Conservation (phyloP, 306 rosid genomes). For the Rosa persica region DNA sequence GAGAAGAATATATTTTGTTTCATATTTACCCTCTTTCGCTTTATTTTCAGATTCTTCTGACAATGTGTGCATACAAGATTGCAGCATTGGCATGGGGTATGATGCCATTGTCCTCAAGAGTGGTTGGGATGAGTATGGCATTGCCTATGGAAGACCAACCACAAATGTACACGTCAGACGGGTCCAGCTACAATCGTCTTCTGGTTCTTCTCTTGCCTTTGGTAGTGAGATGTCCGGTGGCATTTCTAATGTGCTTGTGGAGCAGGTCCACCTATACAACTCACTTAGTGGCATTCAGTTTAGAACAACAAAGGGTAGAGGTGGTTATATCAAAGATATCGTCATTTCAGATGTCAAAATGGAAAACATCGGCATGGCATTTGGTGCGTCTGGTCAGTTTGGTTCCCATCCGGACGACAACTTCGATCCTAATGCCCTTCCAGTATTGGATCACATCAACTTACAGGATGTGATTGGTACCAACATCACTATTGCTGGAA, state of each 20-base stretch:
- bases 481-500: slow-evolving; percentile 76
- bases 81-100: slow-evolving; percentile 63
- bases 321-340: slow-evolving; percentile 74
- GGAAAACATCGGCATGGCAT: slow-evolving; percentile 48
- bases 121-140: slow-evolving; percentile 99
- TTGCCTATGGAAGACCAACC: slow-evolving; percentile 83
- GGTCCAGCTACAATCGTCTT: slow-evolving; percentile 62
- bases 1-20: background rate
- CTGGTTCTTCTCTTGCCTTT: slow-evolving; percentile 77
- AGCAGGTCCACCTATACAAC: slow-evolving; percentile 65
- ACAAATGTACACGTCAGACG: slow-evolving; percentile 71
- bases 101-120: slow-evolving; percentile 91
- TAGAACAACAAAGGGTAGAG: slow-evolving; percentile 81
- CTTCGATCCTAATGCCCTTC: slow-evolving; percentile 85
- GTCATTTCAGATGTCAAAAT: slow-evolving; percentile 56
- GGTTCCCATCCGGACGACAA: slow-evolving; percentile 86
- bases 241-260: slow-evolving; percentile 69
- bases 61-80: slow-evolving; percentile 86
- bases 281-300: slow-evolving; percentile 67
- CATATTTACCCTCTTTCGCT: background rate
- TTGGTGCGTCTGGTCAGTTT: slow-evolving; percentile 68
- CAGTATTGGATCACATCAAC: slow-evolving; percentile 58
- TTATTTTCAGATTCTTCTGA: slow-evolving; percentile 82
- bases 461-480: slow-evolving; percentile 62
- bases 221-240: slow-evolving; percentile 99